These are phyloP conservation scores for Haplosporangium sp. DNA, from an alignment of 371 early-diverging fungal genomes.

Conservation along the genomic window DNA sequence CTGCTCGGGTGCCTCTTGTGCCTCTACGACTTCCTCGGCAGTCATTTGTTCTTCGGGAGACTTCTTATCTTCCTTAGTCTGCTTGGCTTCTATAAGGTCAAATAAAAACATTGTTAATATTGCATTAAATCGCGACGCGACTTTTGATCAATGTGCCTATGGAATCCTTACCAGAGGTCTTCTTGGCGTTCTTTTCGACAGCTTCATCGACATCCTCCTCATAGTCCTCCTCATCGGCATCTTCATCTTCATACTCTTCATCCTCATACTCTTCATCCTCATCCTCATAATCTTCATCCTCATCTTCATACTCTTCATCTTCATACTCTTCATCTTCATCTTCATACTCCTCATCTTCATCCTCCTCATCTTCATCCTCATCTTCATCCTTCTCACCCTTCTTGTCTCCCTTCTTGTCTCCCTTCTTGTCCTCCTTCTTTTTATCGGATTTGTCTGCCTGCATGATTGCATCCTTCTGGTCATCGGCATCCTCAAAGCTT, in stretches of 20 bases:
- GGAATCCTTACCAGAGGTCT: background rate
- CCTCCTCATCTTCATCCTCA: too few species aligned
- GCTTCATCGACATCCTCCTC: constrained; percentile 6
- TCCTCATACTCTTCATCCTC: background rate
- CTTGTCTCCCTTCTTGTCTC: too few species aligned
- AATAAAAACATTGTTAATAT: background rate
- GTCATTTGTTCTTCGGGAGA: background rate
- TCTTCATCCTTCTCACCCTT: too few species aligned
- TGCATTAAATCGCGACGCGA: background rate
- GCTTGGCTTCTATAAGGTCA: background rate
- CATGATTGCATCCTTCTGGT: background rate
- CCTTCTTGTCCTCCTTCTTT: too few species aligned
- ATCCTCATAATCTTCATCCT: background rate
- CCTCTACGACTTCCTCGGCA: background rate
- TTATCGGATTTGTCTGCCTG: background rate
- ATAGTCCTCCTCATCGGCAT: background rate
- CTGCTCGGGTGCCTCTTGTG: background rate
- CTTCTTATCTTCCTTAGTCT: background rate
- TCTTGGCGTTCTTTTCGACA: background rate
- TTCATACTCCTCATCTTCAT: background rate
- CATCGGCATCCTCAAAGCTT: background rate
- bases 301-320: background rate
- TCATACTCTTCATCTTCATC: background rate
- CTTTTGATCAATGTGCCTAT: background rate
- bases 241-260: background rate